phyloP scores from a whole-genome alignment of 2,329 filamentous ascomycete species.

The Botryotinia convoluta region DNA sequence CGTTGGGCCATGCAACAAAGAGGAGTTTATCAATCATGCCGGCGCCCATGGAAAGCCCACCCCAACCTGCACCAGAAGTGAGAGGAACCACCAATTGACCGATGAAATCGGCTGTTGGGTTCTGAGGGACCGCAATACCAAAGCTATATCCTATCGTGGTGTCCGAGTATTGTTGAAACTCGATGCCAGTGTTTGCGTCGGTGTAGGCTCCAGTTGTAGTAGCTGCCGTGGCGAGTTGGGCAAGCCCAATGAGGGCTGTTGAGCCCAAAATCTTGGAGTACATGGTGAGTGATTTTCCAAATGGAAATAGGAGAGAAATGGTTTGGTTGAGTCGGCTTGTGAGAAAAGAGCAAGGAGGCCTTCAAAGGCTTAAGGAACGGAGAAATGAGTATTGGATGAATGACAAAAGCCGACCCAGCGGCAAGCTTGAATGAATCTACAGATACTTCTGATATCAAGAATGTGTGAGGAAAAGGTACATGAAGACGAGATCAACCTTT shows the following conservation, averaged over 20 bases:
- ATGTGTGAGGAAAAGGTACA: neutral
- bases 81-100: neutral
- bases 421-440: neutral
- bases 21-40: neutral
- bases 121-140: neutral
- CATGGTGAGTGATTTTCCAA: neutral
- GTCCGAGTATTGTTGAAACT: neutral
- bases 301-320: neutral
- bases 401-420: neutral
- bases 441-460: neutral
- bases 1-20: neutral
- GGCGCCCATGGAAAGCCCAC: neutral
- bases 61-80: neutral
- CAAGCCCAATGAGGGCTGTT: neutral
- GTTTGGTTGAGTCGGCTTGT: neutral
- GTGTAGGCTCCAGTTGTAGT: neutral
- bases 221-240: neutral
- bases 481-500: neutral
- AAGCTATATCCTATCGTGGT: neutral
- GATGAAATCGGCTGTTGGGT: neutral
- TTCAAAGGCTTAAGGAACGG: neutral
- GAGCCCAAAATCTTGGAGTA: neutral
- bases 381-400: neutral
- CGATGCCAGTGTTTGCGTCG: neutral
- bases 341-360: neutral